Percentiles rank a stretch among this genome's conserved stretches.
These are phyloP conservation scores for Lasiodiplodia sp. DNA, from an alignment of 2,329 filamentous ascomycete species.

Conservation along the genomic window DNA sequence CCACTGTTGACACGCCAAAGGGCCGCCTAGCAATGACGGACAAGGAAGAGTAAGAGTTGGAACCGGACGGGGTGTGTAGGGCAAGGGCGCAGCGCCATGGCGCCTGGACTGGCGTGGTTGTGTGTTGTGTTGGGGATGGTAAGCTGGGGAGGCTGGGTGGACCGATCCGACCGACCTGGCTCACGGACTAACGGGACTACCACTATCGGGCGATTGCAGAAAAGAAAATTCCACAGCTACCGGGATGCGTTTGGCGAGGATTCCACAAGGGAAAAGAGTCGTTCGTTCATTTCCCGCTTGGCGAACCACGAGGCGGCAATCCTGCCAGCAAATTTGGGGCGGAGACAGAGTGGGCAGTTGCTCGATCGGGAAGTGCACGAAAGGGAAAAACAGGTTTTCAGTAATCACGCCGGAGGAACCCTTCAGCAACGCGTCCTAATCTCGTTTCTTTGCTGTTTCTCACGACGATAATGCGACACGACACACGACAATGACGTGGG, in stretches of 20 bases:
- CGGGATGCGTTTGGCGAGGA: background rate
- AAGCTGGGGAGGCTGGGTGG: background rate
- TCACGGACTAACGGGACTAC: background rate
- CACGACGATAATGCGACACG: conserved; percentile 14
- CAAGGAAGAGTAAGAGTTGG: background rate
- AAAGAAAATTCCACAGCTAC: background rate
- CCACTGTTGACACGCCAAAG: background rate
- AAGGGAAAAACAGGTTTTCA: conserved; percentile 9
- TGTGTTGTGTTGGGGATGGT: background rate
- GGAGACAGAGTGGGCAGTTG: conserved; percentile 10
- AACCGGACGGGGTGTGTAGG: background rate
- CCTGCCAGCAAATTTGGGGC: conserved; percentile 10
- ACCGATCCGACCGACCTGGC: background rate
- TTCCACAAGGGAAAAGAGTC: background rate
- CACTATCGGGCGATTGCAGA: background rate
- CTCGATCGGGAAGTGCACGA: conserved; percentile 22
- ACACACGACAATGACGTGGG: conserved; percentile 2
- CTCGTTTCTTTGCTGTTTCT: conserved; percentile 10
- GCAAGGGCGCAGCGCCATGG: background rate
- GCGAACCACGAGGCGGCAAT: background rate
- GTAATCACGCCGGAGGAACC: background rate
- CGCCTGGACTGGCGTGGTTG: background rate
- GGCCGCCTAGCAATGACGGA: background rate
- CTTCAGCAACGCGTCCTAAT: background rate
- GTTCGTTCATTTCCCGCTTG: conserved; percentile 5